Evolutionary conservation across 371 early-diverging fungal species (phyloP), one percentile per base, ranked within the genome.

Genomic region (Haplosporangium sp.): DNA sequence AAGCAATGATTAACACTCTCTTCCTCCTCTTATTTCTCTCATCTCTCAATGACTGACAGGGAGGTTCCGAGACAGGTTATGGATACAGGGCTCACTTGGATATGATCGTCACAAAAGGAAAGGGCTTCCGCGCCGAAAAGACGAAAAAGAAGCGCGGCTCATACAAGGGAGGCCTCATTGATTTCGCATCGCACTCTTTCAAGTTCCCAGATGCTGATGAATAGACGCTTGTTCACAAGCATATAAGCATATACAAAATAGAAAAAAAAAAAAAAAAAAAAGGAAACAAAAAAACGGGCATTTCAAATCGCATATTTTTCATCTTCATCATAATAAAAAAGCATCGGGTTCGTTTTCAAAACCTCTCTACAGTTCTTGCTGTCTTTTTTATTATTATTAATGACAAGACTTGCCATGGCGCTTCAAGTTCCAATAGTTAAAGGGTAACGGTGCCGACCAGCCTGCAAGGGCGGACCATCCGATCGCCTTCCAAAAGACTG

Each of bases 91-190:
- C 99, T 5, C 93, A 96, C 76, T 84, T 86, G 76, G 98, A 98
- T 67, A 86, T 99, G 70, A 92, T 95, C 62, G 92, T 92, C 46
- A 95, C 93, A 7, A 86, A 94, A 42, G 99, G 99, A 46, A 96
- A 96, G 82, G 94, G 92, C 29, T 99, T 99, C 87, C 88, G 95
- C 46, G 92, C 92, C 11, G 98, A 96, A 70, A 99, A 99, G 90
- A 95, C 95, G 79, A 98, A 98, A 87, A 98, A 98, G 88, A 98
- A 98, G 93, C 87, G 94, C 52, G 99, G 99, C 11, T 91, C 94
- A 42, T 99, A 98, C 85, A 89, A 93, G 57, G 99, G 99, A 38
- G 99, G 99, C 29, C 84, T 83, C 59, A 99, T 99, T 59, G 91
- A 94, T 62, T 87, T 91, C 64, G 86, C 82, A 53, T 91, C 93